Conservation (phyloP, 73 alveolate genomes). For the Paramecium primaurelia region DNA sequence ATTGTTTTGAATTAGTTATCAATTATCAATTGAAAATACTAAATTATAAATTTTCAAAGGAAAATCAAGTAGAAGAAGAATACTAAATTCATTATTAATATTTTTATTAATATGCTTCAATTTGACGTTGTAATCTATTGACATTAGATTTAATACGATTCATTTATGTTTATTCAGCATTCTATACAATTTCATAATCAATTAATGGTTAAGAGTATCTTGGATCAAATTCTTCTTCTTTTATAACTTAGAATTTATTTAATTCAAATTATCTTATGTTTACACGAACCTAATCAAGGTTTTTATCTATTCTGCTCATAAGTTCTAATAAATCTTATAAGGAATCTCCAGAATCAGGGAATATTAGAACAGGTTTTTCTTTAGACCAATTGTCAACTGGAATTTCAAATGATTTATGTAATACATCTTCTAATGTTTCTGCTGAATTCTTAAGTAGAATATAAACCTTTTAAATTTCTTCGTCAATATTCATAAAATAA, state of each 20-base stretch:
- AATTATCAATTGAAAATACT: no score
- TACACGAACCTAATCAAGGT: background rate
- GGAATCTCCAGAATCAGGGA: background rate
- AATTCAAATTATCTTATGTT: background rate
- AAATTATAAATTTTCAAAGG: background rate
- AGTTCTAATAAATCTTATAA: background rate
- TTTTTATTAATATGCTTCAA: conserved; percentile 10
- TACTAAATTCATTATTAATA: conserved; percentile 22
- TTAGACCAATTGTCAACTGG: background rate
- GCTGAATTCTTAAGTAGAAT: background rate
- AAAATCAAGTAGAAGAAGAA: conserved; percentile 63
- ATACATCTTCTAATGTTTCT: background rate
- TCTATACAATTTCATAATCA: background rate
- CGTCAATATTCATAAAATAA: background rate
- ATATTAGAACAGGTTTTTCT: background rate
- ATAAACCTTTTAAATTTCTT: background rate
- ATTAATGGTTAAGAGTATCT: background rate
- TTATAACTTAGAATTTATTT: background rate
- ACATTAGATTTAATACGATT: background rate
- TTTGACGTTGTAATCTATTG: background rate
- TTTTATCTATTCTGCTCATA: background rate
- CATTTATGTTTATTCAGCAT: background rate
- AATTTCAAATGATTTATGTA: background rate
- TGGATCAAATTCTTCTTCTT: conserved; percentile 17
- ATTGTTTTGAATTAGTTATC: no score